Percentiles rank a stretch among this genome's conserved stretches.
These are phyloP conservation scores for Podospora australis DNA, from an alignment of 495 filamentous ascomycete genomes.

Conservation along the genomic window DNA sequence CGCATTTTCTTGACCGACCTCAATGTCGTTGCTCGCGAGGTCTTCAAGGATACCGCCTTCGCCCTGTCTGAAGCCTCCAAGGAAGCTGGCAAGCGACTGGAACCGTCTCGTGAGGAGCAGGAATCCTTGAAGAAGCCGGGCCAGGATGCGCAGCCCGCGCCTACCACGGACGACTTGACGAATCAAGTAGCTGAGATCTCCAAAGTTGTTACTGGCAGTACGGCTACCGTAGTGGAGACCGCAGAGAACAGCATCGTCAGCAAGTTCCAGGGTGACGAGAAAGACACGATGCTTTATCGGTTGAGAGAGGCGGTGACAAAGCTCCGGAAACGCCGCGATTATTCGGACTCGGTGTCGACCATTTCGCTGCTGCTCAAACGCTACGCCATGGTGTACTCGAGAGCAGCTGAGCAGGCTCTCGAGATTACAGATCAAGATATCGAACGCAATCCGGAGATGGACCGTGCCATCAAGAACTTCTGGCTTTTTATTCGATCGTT, in stretches of 20 bases:
- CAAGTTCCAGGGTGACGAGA: slow-evolving; percentile 63
- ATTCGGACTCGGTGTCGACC: slow-evolving; percentile 77
- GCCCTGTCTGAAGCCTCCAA: slow-evolving; percentile 66
- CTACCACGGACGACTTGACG: slow-evolving; percentile 54
- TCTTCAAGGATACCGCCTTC: slow-evolving; percentile 82
- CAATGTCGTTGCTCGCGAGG: slow-evolving; percentile 68
- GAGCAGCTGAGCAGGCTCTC: slow-evolving; percentile 57
- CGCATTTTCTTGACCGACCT: slow-evolving; percentile 81
- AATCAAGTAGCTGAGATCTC: slow-evolving; percentile 57
- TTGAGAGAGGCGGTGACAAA: slow-evolving; percentile 71
- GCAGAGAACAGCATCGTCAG: slow-evolving; percentile 60
- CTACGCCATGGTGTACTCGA: slow-evolving; percentile 72
- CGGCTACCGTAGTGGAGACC: slow-evolving; percentile 57
- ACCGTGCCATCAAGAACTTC: slow-evolving; percentile 67
- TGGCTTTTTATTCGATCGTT: slow-evolving; percentile 74
- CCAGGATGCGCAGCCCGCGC: slow-evolving; percentile 43
- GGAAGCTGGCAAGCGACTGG: slow-evolving; percentile 62
- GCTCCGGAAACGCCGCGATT: slow-evolving; percentile 69
- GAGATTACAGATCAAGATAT: slow-evolving; percentile 61
- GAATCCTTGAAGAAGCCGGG: slow-evolving; percentile 51
- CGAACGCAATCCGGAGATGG: slow-evolving; percentile 63
- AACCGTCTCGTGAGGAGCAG: slow-evolving; percentile 58
- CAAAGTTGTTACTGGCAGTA: slow-evolving; percentile 55
- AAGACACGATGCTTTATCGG: slow-evolving; percentile 63
- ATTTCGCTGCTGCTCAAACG: slow-evolving; percentile 67